A percentile compares a stretch with the other conserved stretches of the same genome.
Evolutionary conservation across 192 early-diverging fungal genomes (phyloP).

Genomic region (Geranomyces michiganensis): DNA sequence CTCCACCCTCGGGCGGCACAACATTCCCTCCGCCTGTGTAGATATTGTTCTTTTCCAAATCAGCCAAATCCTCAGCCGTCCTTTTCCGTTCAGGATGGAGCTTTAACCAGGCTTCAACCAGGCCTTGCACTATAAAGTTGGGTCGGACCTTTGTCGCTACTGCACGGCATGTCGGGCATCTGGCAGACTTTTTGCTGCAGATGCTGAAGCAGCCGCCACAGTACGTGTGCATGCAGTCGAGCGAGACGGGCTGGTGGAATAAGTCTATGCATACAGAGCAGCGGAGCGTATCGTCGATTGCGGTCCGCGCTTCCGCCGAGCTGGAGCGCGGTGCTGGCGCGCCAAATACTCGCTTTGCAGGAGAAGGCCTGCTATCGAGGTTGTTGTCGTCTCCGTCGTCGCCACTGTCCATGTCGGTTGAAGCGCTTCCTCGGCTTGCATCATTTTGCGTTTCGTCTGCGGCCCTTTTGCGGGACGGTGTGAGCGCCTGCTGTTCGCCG

Average conservation of each 20-base stretch:
- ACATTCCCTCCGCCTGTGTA: background rate
- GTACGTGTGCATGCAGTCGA: slow-evolving; percentile 5
- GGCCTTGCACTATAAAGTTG: slow-evolving; percentile 1
- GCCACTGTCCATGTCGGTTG: too few relatives aligned
- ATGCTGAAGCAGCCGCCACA: background rate
- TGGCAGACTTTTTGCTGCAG: background rate
- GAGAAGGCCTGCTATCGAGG: too few relatives aligned
- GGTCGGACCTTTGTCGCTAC: background rate
- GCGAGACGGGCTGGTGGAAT: background rate
- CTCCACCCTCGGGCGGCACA: background rate
- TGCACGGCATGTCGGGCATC: background rate
- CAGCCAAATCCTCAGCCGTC: background rate
- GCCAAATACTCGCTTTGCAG: too few relatives aligned
- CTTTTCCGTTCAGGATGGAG: background rate
- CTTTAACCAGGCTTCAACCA: background rate
- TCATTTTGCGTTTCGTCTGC: too few relatives aligned
- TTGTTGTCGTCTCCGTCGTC: too few relatives aligned
- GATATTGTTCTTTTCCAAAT: background rate
- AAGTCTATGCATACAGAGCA: background rate
- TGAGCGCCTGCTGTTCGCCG: too few relatives aligned
- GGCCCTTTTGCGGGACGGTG: too few relatives aligned
- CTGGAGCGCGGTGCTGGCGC: background rate
- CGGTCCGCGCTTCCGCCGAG: background rate
- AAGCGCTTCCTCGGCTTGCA: too few relatives aligned
- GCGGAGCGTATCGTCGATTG: background rate